Base-by-base conservation (phyloP, 2,329 filamentous ascomycete genomes). In the Penicillium sp. region DNA sequence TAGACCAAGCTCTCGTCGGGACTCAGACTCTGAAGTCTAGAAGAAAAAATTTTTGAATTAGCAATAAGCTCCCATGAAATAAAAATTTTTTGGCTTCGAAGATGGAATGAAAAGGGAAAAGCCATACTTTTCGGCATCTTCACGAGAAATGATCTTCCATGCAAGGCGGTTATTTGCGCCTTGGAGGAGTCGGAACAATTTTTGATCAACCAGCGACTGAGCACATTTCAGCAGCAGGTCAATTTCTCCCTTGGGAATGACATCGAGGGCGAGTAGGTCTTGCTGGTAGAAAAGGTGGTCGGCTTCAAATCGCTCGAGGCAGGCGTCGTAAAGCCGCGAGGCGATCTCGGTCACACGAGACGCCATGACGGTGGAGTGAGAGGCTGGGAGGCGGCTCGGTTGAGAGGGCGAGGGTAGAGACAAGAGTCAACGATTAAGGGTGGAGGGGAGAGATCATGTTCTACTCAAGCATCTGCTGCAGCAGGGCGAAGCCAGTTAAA, bases 1-100 rank as follows among this genome's bases (percentile, higher is more conserved):
- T 96, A 98, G 28, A 98, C 90, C 73, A 97, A 84, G 72, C 87
- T 86, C 78, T 98, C 94, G 71, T 94, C 87, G 62, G 86, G 75
- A 61, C 76, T 83, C 59, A 88, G 78, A 58, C 78, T 78, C 59
- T 78, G 73, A 35, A 79, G 72, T 70, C 77, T 79, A 43, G 22
- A 19, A 19, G 38, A 40, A 43, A 53, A 54, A 58, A 48, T 37
- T 38, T 35, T 25, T 26, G 25, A 54, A 33, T 59, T 52, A 43
- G 64, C 43, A 51, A 16, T 22, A 22, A 13, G 13, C 16, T 16
- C 37, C 43, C 52, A 6, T 16, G 4, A 22, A 30, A 14, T 13
- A 22, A 22, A 30, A 14, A 6, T 14, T 51, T 33, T 4, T 16
- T 16, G 11, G 3, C 8, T 11, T 10, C 2, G 16, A 26, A 25